These are phyloP conservation scores for Parathielavia appendiculata DNA, from an alignment of 495 filamentous ascomycete genomes.

Conservation along the genomic window DNA sequence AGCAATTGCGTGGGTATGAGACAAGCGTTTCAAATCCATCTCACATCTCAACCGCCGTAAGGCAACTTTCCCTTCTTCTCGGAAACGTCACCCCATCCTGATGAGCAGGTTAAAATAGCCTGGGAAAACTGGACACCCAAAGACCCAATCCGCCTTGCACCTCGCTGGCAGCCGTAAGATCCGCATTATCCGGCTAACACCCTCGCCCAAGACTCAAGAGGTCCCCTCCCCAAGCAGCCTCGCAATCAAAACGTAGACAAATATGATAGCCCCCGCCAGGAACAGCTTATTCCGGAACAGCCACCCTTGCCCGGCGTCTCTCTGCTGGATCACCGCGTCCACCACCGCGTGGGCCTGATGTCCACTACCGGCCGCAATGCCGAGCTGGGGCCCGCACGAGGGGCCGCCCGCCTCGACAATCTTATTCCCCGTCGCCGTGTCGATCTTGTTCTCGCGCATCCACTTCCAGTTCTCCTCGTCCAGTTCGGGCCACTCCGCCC, in stretches of 20 bases:
- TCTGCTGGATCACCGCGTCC: constrained; percentile 64
- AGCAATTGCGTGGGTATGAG: too few species aligned
- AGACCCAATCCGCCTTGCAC: too few species aligned
- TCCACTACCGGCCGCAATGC: constrained; percentile 61
- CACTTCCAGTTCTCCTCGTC: constrained; percentile 90
- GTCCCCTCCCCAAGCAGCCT: constrained; percentile 56
- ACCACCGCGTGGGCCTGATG: constrained; percentile 74
- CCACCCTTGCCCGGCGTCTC: constrained; percentile 78
- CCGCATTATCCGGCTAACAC: too few species aligned
- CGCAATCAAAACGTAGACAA: constrained; percentile 74
- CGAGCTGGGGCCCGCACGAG: constrained; percentile 62
- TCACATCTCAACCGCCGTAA: too few species aligned
- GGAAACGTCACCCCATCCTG: too few species aligned
- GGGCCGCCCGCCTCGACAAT: constrained; percentile 37
- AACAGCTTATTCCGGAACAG: constrained; percentile 68
- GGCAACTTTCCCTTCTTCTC: too few species aligned
- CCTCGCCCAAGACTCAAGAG: neutral
- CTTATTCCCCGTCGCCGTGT: constrained; percentile 67
- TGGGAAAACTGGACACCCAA: too few species aligned
- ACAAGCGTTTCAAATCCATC: too few species aligned
- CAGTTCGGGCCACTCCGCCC: constrained; percentile 81
- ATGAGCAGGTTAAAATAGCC: too few species aligned
- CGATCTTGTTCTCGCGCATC: constrained; percentile 79
- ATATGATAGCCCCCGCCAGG: constrained; percentile 59
- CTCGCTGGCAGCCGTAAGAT: too few species aligned